phyloP scores from a whole-genome alignment of 768 basidiomycete genomes.

The Heimioporus sp. region DNA sequence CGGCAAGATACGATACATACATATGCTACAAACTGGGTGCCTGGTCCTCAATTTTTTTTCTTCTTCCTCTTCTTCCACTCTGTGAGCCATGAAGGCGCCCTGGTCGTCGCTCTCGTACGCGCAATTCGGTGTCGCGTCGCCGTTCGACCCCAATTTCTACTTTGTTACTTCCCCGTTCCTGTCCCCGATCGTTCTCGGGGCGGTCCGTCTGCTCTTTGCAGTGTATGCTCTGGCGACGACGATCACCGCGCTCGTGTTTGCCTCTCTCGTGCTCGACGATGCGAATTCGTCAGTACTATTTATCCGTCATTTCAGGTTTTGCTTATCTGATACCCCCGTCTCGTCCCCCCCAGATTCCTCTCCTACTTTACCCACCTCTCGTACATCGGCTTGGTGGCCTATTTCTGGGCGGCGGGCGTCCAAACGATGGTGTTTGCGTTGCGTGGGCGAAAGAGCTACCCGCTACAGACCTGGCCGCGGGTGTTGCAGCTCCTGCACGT shows the following conservation, averaged over 20 bases:
- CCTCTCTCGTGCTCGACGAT: constrained; percentile 30
- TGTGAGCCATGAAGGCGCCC: not conserved
- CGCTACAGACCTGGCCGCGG: constrained; percentile 59
- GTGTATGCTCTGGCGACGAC: constrained; percentile 44
- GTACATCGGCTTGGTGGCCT: constrained; percentile 59
- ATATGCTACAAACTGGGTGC: too few species aligned
- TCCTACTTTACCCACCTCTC: constrained; percentile 66
- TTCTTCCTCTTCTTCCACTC: too few species aligned
- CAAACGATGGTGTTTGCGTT: constrained; percentile 49
- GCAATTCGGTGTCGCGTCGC: constrained; percentile 34
- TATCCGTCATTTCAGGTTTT: too few species aligned
- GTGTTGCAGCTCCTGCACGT: constrained; percentile 56
- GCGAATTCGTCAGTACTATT: constrained; percentile 32
- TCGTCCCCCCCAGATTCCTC: constrained; percentile 43
- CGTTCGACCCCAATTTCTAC: constrained; percentile 39
- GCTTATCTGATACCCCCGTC: too few species aligned
- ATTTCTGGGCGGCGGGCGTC: constrained; percentile 56
- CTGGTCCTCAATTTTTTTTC: too few species aligned
- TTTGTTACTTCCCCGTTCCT: constrained; percentile 45
- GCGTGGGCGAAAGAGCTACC: constrained; percentile 39
- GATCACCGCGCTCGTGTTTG: constrained; percentile 33
- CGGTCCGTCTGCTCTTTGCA: constrained; percentile 47
- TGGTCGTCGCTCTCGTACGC: constrained; percentile 6
- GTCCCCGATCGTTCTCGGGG: constrained; percentile 42
- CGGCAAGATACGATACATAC: too few species aligned